These are phyloP conservation scores for Mesembryanthemum crystallinum DNA, from an alignment of 148 eudicot species.

Conservation along the genomic window DNA sequence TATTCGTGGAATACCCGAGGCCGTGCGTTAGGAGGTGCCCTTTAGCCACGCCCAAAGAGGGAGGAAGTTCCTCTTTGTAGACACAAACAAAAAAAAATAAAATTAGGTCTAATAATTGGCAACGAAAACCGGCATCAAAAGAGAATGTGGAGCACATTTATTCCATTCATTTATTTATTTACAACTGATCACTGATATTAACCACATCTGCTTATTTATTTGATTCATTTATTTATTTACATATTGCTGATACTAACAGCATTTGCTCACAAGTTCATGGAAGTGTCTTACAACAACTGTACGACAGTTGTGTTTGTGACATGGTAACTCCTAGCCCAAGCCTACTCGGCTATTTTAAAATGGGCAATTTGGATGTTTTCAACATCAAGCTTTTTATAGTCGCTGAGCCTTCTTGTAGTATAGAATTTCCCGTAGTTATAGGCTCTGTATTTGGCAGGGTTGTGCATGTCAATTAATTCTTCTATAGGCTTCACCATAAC, in stretches of 20 bases:
- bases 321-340: background rate
- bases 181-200: too few relatives aligned
- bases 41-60: too few relatives aligned
- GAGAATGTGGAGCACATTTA: too few relatives aligned
- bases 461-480: conserved; percentile 40
- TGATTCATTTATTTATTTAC: too few relatives aligned
- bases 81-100: too few relatives aligned
- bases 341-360: conserved; percentile 28
- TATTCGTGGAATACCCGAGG: too few relatives aligned
- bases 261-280: background rate
- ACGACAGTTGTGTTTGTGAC: background rate
- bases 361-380: conserved; percentile 56
- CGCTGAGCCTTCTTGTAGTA: conserved; percentile 39
- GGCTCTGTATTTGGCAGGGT: conserved; percentile 43
- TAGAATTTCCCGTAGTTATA: conserved; percentile 58
- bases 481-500: conserved; percentile 50
- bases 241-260: background rate
- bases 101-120: too few relatives aligned
- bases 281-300: background rate
- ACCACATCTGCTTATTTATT: too few relatives aligned
- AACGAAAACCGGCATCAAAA: too few relatives aligned
- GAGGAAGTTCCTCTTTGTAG: too few relatives aligned
- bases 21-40: too few relatives aligned
- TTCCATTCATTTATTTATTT: too few relatives aligned
- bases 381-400: conserved; percentile 60